Evolutionary conservation across 1,139 yeast genomes (phyloP).

Genomic region (Kluyveromyces marxianus): DNA sequence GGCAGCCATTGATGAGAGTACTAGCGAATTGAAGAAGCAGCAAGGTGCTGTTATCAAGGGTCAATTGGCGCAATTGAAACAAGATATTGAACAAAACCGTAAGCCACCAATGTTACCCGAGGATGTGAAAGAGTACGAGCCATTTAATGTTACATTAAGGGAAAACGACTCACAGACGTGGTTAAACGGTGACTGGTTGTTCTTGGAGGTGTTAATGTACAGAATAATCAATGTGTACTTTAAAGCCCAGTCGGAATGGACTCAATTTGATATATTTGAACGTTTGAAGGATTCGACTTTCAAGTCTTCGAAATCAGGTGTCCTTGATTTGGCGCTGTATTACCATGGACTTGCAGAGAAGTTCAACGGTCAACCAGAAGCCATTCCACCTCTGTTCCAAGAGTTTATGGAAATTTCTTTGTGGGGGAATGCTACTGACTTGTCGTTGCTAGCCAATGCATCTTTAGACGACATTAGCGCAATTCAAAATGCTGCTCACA

Average conservation of each 20-base stretch:
- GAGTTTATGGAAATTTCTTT: constrained; percentile 84
- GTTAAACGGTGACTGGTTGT: constrained; percentile 91
- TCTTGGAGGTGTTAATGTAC: constrained; percentile 77
- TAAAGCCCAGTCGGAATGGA: constrained; percentile 36
- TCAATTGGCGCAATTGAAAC: constrained; percentile 31
- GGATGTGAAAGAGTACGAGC: constrained; percentile 30
- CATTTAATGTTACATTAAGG: constrained; percentile 44
- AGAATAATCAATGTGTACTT: constrained; percentile 50
- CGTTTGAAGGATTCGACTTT: constrained; percentile 67
- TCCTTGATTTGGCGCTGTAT: constrained; percentile 70
- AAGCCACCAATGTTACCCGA: constrained; percentile 37
- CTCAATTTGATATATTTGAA: constrained; percentile 54
- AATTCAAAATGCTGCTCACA: constrained; percentile 82
- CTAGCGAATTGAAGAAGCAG: constrained; percentile 17
- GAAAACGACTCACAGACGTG: constrained; percentile 41
- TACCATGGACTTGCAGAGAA: constrained; percentile 38
- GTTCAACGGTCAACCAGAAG: constrained; percentile 35
- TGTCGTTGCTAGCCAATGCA: constrained; percentile 78
- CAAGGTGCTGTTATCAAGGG: constrained; percentile 18
- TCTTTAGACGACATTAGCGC: constrained; percentile 83
- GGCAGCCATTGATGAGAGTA: constrained; percentile 27
- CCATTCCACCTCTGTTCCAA: constrained; percentile 49
- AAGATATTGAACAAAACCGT: constrained; percentile 32
- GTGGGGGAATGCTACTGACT: constrained; percentile 98
- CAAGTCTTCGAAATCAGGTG: constrained; percentile 67